Percentiles rank a stretch among this genome's conserved stretches.
These are phyloP conservation scores for Globisporangium megalacanthum DNA, from an alignment of 352 stramenopile species.

Conservation along the genomic window DNA sequence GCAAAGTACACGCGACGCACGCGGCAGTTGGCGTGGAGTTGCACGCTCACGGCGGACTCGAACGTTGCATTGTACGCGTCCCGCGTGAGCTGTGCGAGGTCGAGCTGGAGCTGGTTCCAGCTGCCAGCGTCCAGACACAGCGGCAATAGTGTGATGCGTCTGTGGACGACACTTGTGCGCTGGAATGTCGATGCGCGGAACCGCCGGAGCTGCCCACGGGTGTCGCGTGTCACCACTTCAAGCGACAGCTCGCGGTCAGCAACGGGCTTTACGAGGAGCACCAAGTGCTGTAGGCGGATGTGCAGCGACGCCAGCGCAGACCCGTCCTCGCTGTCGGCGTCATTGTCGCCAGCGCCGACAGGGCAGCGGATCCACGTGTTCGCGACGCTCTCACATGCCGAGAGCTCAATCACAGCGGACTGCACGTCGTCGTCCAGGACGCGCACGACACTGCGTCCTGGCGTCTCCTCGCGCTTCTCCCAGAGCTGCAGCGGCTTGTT, in stretches of 20 bases:
- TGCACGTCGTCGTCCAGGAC: constrained; percentile 56
- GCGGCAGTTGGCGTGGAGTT: constrained; percentile 53
- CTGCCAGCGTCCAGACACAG: constrained; percentile 30
- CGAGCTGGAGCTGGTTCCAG: constrained; percentile 62
- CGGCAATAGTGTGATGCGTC: constrained; percentile 30
- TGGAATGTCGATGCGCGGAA: constrained; percentile 50
- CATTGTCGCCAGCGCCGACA: constrained; percentile 2
- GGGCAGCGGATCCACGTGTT: constrained; percentile 49
- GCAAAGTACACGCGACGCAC: constrained; percentile 55
- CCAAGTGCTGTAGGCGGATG: constrained; percentile 41
- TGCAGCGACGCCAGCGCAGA: constrained; percentile 25
- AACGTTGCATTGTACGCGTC: constrained; percentile 41
- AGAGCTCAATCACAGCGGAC: constrained; percentile 52
- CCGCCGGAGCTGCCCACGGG: constrained; percentile 23
- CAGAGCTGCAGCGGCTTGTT: constrained; percentile 55
- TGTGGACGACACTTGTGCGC: constrained; percentile 31
- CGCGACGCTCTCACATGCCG: constrained; percentile 19
- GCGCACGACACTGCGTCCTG: constrained; percentile 24
- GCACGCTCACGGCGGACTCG: constrained; percentile 30
- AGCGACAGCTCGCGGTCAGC: constrained; percentile 32
- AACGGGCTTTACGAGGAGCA: constrained; percentile 42
- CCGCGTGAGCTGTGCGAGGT: constrained; percentile 34
- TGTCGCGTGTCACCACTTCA: constrained; percentile 39
- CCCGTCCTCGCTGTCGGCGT: background rate
- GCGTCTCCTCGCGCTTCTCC: constrained; percentile 38